phyloP scores from a whole-genome alignment of 352 stramenopile species.

The Phytophthora aleatoria region DNA sequence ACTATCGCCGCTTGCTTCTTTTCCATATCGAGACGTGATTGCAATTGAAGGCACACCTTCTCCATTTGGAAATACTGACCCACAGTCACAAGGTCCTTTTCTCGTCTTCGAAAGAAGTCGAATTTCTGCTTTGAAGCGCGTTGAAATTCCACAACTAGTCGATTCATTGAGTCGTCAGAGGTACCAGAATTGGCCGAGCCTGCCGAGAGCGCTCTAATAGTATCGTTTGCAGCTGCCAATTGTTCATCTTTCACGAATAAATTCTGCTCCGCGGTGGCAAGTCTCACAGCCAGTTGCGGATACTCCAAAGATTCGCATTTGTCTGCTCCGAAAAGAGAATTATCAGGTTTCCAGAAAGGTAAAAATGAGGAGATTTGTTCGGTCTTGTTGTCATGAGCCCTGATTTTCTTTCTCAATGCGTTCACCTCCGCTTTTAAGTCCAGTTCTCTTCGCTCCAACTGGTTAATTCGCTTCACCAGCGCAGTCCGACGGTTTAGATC shows the following conservation, averaged over 20 bases:
- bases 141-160: conserved; percentile 23
- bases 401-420: conserved; percentile 11
- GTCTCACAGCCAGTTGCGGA: conserved; percentile 26
- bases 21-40: conserved; percentile 27
- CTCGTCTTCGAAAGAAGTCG: conserved; percentile 19
- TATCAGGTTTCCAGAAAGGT: background rate
- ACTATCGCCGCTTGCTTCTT: conserved; percentile 16
- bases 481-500: conserved; percentile 9
- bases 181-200: background rate
- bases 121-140: conserved; percentile 20
- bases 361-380: background rate
- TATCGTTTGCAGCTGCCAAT: conserved; percentile 27
- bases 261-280: conserved; percentile 30
- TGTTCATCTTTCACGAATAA: conserved; percentile 33
- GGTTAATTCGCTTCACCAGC: conserved; percentile 22
- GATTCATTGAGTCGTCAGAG: conserved; percentile 12
- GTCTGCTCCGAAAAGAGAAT: background rate
- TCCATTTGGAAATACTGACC: conserved; percentile 34
- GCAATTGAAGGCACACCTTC: conserved; percentile 26
- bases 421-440: conserved; percentile 33
- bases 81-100: conserved; percentile 33
- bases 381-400: background rate
- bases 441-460: conserved; percentile 22
- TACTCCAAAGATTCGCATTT: conserved; percentile 15
- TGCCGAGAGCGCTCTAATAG: conserved; percentile 31